Evolutionary conservation across 371 early-diverging fungal species (phyloP), one percentile per base, ranked within the genome.

Genomic region (Mortierella sp.): DNA sequence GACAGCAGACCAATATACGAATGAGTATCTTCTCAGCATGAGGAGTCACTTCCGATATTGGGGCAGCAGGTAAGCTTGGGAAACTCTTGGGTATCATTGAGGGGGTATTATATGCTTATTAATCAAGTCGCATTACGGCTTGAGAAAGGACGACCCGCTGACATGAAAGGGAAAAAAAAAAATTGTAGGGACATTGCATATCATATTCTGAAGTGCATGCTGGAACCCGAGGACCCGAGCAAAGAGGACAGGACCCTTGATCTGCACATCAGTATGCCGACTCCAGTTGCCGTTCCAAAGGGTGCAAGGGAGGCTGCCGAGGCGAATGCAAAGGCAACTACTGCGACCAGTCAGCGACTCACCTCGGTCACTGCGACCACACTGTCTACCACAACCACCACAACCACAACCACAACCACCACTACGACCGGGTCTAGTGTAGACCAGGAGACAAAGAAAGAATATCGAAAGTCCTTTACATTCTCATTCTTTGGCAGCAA

Each of bases 11-110:
- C 77, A 81, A 30, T 86, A 86, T 57, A 84, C 84, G 43, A 83
- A 81, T 45, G 86, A 86, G 67, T 86, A 84, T 70, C 75, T 86
- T 18, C 60, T 86, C 26, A 83, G 84, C n/a, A 65, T 86, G 68
- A 72, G 84, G 48, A 84, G 84, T 23, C 86, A 86, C 68, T 86
- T 86, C 72, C 73, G 80, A 37, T 86, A 86, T 51, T 86, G 86
- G 86, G 86, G 81, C 15, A 86, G 84, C 64, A 71, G 82, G 86
- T 85, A 81, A 56, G 28, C n/a, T n/a, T 28, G 37, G 5, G 37
- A 3, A 9, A 37, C 37, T 3, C 37, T 11, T n/a, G n/a, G n/a
- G n/a, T n/a, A n/a, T n/a, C 16, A 37, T 5, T 5, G 37, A 37
- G 37, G 5, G 37, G 9, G 9, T 9, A 37, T 37, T 9, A 9